Evolutionary conservation across 2,329 filamentous ascomycete species (phyloP).

Genomic region (Aspergillus calidoustus): DNA sequence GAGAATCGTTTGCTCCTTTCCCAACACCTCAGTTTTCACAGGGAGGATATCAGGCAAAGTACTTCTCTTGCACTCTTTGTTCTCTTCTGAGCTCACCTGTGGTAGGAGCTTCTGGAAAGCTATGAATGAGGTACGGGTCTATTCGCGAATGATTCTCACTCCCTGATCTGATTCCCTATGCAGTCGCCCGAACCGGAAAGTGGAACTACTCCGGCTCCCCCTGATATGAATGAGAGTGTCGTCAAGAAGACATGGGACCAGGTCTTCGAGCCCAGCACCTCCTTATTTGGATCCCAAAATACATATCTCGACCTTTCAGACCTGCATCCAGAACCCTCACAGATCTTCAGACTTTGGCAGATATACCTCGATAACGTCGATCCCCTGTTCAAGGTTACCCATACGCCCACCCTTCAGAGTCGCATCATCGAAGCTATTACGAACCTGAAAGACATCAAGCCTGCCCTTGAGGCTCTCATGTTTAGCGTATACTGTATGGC

Average conservation of each 20-base stretch:
- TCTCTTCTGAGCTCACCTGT: conserved; percentile 22
- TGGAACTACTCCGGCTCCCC: conserved; percentile 33
- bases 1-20: not conserved
- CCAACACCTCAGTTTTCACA: not conserved
- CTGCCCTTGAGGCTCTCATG: conserved; percentile 68
- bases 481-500: conserved; percentile 68
- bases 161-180: conserved; percentile 24
- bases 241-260: conserved; percentile 55
- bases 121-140: conserved; percentile 47
- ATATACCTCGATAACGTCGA: conserved; percentile 72
- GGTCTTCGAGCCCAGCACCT: conserved; percentile 46
- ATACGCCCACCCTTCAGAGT: conserved; percentile 68
- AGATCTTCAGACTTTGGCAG: conserved; percentile 65
- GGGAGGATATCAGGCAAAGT: conserved; percentile 22
- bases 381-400: conserved; percentile 69
- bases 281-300: conserved; percentile 57
- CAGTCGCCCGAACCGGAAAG: conserved; percentile 22
- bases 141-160: not conserved
- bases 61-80: not conserved
- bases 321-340: conserved; percentile 66
- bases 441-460: conserved; percentile 58
- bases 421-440: conserved; percentile 66
- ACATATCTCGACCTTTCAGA: conserved; percentile 50
- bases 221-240: conserved; percentile 38
- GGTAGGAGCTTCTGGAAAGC: conserved; percentile 53